Conservation (phyloP, 1,284 basidiomycete species). For the Ceratobasidium sp. region DNA sequence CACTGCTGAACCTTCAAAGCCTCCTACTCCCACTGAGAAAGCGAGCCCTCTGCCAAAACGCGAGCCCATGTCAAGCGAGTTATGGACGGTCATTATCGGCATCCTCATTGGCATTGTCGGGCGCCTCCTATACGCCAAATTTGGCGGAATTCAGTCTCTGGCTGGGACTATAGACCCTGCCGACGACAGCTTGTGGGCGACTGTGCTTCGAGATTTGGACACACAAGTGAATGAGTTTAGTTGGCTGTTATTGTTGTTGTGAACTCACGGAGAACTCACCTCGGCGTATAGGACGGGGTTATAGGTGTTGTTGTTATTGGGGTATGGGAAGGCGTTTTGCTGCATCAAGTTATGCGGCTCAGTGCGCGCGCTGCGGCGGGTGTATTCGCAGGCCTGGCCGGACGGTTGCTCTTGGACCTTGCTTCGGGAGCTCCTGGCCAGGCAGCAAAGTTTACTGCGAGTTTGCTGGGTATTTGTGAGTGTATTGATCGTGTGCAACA, state of each 20-base stretch:
- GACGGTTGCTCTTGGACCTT: constrained; percentile 33
- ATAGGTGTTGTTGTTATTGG: constrained; percentile 40
- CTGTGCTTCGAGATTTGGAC: constrained; percentile 31
- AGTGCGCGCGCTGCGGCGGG: constrained; percentile 39
- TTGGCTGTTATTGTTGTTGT: constrained; percentile 19
- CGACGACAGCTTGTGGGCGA: constrained; percentile 23
- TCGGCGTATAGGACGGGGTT: constrained; percentile 31
- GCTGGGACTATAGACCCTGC: not conserved
- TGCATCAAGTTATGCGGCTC: constrained; percentile 39
- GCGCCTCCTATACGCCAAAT: constrained; percentile 32
- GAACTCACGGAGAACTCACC: constrained; percentile 25
- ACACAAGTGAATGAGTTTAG: constrained; percentile 44
- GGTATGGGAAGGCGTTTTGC: constrained; percentile 38
- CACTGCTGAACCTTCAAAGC: constrained; percentile 23
- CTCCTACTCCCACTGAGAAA: constrained; percentile 13
- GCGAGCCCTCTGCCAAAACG: constrained; percentile 13
- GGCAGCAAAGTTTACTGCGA: constrained; percentile 37
- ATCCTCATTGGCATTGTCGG: constrained; percentile 31
- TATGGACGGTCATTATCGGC: constrained; percentile 38
- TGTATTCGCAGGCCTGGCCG: constrained; percentile 40
- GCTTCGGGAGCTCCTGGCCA: constrained; percentile 28
- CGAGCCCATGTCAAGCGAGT: constrained; percentile 35
- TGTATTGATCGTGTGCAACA: not conserved
- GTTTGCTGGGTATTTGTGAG: constrained; percentile 43
- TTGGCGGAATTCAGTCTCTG: constrained; percentile 23